Conservation (phyloP, 169 alveolate genomes). For the Cryptosporidium viatorum region DNA sequence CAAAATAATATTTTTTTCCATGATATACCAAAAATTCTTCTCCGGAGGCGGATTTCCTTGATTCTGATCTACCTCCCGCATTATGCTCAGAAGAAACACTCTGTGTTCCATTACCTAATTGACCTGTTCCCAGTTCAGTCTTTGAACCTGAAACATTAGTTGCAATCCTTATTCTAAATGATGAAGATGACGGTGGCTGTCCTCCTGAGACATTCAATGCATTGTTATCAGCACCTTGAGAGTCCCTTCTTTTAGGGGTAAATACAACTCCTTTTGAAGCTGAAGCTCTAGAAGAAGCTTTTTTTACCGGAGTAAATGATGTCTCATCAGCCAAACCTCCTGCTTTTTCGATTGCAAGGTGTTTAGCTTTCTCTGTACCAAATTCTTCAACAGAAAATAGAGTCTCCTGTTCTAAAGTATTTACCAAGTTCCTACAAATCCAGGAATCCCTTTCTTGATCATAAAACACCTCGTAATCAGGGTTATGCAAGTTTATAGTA, state of each 20-base stretch:
- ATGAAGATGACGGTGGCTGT: constrained; percentile 9
- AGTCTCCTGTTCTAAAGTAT: constrained; percentile 23
- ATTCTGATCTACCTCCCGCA: constrained; percentile 33
- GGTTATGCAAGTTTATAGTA: constrained; percentile 6
- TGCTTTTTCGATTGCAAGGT: constrained; percentile 65
- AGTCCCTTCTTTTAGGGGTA: constrained; percentile 46
- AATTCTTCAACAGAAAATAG: constrained; percentile 44
- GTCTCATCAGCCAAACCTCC: constrained; percentile 45
- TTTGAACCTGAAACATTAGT: constrained; percentile 14
- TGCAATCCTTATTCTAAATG: constrained; percentile 58
- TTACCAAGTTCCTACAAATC: constrained; percentile 31
- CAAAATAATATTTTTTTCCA: constrained; percentile 71
- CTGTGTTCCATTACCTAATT: background rate
- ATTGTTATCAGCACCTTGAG: background rate
- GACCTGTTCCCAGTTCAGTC: constrained; percentile 1
- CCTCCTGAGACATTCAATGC: background rate
- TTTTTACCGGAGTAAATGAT: constrained; percentile 41
- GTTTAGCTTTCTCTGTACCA: constrained; percentile 55
- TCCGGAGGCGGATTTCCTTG: constrained; percentile 28
- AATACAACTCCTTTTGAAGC: background rate
- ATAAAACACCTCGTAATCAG: constrained; percentile 47
- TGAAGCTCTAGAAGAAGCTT: constrained; percentile 11
- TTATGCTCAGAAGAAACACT: background rate
- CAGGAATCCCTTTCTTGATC: constrained; percentile 63
- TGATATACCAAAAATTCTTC: constrained; percentile 63